Base-by-base conservation (phyloP, 163 green algal genomes). In the Scenedesmus sp. region DNA sequence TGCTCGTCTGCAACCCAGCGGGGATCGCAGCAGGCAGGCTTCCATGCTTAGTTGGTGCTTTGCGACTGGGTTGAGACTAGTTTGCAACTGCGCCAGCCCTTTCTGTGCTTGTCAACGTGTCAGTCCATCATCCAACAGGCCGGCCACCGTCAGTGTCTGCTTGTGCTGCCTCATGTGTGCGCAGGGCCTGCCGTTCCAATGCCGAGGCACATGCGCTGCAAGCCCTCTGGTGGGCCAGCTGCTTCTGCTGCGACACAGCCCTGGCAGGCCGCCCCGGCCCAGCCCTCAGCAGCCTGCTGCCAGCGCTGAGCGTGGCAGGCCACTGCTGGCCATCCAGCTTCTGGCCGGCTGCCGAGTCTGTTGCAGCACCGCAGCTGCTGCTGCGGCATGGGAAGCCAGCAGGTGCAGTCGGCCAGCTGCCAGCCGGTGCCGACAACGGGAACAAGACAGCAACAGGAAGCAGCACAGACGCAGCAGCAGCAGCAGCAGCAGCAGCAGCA, bases 121-220 rank as follows among this genome's bases (percentile, higher is more conserved):
- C n/a, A n/a, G n/a, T n/a, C n/a, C n/a, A n/a, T n/a, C n/a, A n/a
- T n/a, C n/a, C n/a, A n/a, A n/a, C n/a, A n/a, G n/a, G n/a, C n/a
- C n/a, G n/a, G n/a, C n/a, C n/a, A n/a, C n/a, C n/a, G n/a, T n/a
- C n/a, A n/a, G 7, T 65, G 53, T 16, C 24, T 65, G 2, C 53
- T 65, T 20, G 10, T 20, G 56, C 9, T 70, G 56, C 56, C 22
- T 70, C 65, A 40, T 0, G 2, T 40, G 30, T 76, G 30, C 30
- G 0, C 85, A 90, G 85, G 85, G 78, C 72, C 15, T 90, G 85
- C 16, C 46, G 65, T 73, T 83, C 61, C 46, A 84, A 84, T 44
- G 53, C 43, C 15, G 70, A 85, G 15, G 85, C 85, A 18, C 16
- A n/a, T 68, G 44, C 70, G 2, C 43, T 90, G 72, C 85, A 90